A percentile compares a stretch with the other conserved stretches of the same genome.
phyloP scores from a whole-genome alignment of 345 rosid genomes.

The Populus nigra region DNA sequence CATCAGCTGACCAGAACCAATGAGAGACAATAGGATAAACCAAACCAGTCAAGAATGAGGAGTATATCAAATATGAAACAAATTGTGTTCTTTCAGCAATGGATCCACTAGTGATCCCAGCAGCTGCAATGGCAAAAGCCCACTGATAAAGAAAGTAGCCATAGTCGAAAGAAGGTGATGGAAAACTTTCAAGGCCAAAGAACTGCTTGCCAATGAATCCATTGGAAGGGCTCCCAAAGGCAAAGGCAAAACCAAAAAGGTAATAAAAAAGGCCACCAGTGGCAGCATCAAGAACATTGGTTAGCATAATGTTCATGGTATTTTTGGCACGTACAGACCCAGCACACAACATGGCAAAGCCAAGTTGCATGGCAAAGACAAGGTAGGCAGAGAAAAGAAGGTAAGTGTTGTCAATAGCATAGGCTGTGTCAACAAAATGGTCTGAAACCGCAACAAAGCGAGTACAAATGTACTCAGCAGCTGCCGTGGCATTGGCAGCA shows the following conservation, averaged over 20 bases:
- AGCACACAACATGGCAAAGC: slow-evolving; percentile 48
- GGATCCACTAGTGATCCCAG: slow-evolving; percentile 51
- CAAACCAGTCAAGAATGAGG: slow-evolving; percentile 45
- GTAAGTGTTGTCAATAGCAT: slow-evolving; percentile 37
- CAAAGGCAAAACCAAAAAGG: slow-evolving; percentile 38
- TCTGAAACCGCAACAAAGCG: slow-evolving; percentile 3
- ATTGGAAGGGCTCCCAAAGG: slow-evolving; percentile 40
- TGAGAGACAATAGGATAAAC: slow-evolving; percentile 44
- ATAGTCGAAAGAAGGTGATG: slow-evolving; percentile 25
- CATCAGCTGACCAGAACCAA: slow-evolving; percentile 47
- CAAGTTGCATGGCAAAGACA: slow-evolving; percentile 29
- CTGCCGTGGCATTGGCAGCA: neutral
- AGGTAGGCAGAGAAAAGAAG: slow-evolving; percentile 46
- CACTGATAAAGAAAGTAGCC: slow-evolving; percentile 37
- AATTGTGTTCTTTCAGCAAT: slow-evolving; percentile 26
- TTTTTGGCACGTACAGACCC: slow-evolving; percentile 42
- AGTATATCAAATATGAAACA: slow-evolving; percentile 18
- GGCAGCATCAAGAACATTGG: slow-evolving; percentile 45
- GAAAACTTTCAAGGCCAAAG: slow-evolving; percentile 31
- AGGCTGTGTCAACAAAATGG: slow-evolving; percentile 2
- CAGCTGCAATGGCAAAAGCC: slow-evolving; percentile 50
- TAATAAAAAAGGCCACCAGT: slow-evolving; percentile 42
- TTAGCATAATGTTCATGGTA: slow-evolving; percentile 36
- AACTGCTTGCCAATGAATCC: slow-evolving; percentile 36
- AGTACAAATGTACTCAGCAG: slow-evolving; percentile 14